Evolutionary conservation across 2,329 filamentous ascomycete genomes (phyloP).

Genomic region (Pezicula neosporulosa): DNA sequence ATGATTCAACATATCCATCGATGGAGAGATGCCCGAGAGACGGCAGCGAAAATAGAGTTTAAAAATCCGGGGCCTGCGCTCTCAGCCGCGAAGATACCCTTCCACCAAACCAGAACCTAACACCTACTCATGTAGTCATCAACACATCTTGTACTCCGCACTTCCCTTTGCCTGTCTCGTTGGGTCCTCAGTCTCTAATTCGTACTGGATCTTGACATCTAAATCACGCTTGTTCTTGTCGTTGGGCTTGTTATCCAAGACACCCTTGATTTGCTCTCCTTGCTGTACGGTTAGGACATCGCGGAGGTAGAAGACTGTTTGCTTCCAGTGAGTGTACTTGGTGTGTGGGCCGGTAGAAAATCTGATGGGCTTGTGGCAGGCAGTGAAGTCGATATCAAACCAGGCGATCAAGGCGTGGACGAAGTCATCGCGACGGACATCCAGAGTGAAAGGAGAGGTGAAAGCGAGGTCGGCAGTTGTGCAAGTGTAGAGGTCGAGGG

Average conservation of each 20-base stretch:
- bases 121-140: slow-evolving; percentile 19
- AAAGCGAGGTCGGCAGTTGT: slow-evolving; percentile 81
- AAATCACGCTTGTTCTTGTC: slow-evolving; percentile 92
- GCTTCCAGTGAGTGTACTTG: slow-evolving; percentile 99
- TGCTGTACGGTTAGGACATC: slow-evolving; percentile 90
- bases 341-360: slow-evolving; percentile 98
- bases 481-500: slow-evolving; percentile 91
- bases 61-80: slow-evolving; percentile 25
- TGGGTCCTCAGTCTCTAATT: slow-evolving; percentile 71
- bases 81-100: slow-evolving; percentile 28
- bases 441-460: slow-evolving; percentile 71
- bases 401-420: slow-evolving; percentile 94
- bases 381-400: slow-evolving; percentile 99
- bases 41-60: not conserved
- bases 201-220: slow-evolving; percentile 84
- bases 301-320: slow-evolving; percentile 96
- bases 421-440: slow-evolving; percentile 83
- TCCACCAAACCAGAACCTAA: slow-evolving; percentile 9
- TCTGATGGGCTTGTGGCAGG: slow-evolving; percentile 95
- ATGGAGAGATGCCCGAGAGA: not conserved
- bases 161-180: slow-evolving; percentile 65
- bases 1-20: not conserved
- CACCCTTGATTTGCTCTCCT: slow-evolving; percentile 74
- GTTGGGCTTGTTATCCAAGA: slow-evolving; percentile 81
- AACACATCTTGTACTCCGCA: slow-evolving; percentile 80